These are phyloP conservation scores for Vickermania ingenoplastis DNA, from an alignment of 208 protist species.

Conservation along the genomic window DNA sequence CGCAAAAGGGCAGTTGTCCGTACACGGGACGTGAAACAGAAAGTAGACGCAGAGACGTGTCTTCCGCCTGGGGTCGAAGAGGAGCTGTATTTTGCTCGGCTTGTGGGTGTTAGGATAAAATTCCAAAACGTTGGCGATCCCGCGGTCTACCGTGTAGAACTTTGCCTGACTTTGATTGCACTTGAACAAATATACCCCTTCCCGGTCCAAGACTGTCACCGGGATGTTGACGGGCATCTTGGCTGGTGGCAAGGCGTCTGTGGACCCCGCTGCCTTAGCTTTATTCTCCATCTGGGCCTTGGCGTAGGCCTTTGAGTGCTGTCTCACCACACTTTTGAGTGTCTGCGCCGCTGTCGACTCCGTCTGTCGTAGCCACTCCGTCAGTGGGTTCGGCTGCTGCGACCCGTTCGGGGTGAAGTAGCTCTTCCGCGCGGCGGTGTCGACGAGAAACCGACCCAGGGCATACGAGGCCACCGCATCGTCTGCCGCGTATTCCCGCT, in stretches of 20 bases:
- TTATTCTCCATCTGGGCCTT: not conserved
- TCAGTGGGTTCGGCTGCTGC: constrained; percentile 4
- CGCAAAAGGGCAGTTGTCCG: constrained; percentile 36
- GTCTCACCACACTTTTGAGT: constrained; percentile 9
- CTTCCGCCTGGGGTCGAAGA: constrained; percentile 35
- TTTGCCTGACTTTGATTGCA: constrained; percentile 20
- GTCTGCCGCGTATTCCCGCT: constrained; percentile 38
- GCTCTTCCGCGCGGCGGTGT: constrained; percentile 5
- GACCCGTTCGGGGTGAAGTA: not conserved
- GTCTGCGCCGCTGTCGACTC: constrained; percentile 2
- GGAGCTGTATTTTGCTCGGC: constrained; percentile 26
- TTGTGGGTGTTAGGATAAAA: constrained; percentile 11
- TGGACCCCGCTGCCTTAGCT: no score
- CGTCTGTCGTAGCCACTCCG: constrained; percentile 13
- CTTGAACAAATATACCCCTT: constrained; percentile 30
- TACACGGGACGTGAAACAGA: constrained; percentile 14
- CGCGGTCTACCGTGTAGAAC: constrained; percentile 36
- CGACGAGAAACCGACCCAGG: constrained; percentile 18
- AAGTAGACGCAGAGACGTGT: constrained; percentile 36
- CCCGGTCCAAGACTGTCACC: constrained; percentile 24
- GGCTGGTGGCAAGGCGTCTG: no score
- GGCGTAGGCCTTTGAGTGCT: not conserved
- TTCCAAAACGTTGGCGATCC: constrained; percentile 22
- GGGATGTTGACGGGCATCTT: not conserved
- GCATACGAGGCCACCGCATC: constrained; percentile 43